Evolutionary conservation across 345 rosid species (phyloP).

Genomic region (Populus euphratica): DNA sequence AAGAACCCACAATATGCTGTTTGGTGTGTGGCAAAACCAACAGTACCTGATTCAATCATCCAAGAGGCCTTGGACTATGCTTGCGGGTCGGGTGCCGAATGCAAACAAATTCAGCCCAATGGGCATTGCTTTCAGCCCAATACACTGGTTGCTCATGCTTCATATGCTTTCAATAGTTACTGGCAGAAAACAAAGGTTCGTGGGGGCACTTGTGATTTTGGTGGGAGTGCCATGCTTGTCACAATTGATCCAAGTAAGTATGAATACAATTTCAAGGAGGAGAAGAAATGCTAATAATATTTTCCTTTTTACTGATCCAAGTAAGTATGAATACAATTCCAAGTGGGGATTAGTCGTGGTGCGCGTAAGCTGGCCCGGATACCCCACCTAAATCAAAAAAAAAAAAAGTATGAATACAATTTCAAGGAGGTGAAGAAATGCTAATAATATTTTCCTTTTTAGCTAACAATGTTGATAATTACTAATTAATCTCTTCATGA

Average conservation of each 20-base stretch:
- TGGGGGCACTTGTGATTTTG: conserved; percentile 52
- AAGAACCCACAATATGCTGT: conserved; percentile 9
- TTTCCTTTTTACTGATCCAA: no score
- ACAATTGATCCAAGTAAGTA: conserved; percentile 46
- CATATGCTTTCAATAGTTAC: conserved; percentile 49
- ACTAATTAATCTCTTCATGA: neutral
- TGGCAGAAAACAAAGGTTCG: conserved; percentile 35
- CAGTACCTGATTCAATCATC: conserved; percentile 31
- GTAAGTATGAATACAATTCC: no score
- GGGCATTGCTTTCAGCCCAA: conserved; percentile 41
- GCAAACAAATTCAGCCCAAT: conserved; percentile 36
- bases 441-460: no score
- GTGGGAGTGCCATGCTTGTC: conserved; percentile 49
- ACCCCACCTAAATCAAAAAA: no score
- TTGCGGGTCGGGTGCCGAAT: conserved; percentile 47
- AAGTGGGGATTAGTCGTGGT: no score
- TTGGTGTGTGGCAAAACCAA: conserved; percentile 52
- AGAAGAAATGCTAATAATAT: no score
- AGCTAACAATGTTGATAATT: no score
- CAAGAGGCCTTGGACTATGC: conserved; percentile 50
- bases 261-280: no score
- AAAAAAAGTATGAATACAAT: conserved; percentile 4
- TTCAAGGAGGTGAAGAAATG: no score
- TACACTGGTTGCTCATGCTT: conserved; percentile 39
- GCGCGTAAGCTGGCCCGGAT: no score